Conservation (phyloP, 2,329 filamentous ascomycete species). For the Penicillium polonicum region DNA sequence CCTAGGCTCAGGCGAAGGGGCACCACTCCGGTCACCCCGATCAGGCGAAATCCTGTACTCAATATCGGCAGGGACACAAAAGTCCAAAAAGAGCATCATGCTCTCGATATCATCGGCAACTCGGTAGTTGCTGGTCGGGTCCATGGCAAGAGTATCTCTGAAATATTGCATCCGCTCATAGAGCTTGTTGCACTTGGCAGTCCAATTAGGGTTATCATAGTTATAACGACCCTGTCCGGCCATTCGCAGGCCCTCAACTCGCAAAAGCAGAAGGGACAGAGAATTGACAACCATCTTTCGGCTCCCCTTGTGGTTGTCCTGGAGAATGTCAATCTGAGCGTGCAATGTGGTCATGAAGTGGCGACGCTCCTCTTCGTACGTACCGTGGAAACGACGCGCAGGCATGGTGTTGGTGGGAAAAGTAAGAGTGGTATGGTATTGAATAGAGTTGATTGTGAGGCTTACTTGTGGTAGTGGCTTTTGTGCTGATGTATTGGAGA, state of each 20-base stretch:
- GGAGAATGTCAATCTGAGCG: constrained; percentile 7
- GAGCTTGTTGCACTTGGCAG: background rate
- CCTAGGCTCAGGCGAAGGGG: constrained; percentile 6
- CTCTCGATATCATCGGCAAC: background rate
- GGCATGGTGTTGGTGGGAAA: background rate
- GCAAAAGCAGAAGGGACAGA: background rate
- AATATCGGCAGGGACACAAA: background rate
- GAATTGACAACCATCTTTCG: background rate
- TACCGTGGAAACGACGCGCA: background rate
- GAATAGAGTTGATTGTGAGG: background rate
- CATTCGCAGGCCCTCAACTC: background rate
- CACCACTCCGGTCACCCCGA: constrained; percentile 6
- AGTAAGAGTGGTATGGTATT: background rate
- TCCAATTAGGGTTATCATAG: background rate
- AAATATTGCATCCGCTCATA: background rate
- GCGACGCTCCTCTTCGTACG: constrained; percentile 1
- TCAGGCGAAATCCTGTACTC: background rate
- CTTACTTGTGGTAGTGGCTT: background rate
- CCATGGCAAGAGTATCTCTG: background rate
- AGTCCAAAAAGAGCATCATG: background rate
- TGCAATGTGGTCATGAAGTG: constrained; percentile 2
- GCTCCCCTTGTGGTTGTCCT: background rate
- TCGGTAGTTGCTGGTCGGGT: too few species aligned
- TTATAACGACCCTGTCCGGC: background rate
- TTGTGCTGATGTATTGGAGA: background rate